Evolutionary conservation across 1,139 yeast genomes (phyloP).

Genomic region (Yamadazyma trypodendri): DNA sequence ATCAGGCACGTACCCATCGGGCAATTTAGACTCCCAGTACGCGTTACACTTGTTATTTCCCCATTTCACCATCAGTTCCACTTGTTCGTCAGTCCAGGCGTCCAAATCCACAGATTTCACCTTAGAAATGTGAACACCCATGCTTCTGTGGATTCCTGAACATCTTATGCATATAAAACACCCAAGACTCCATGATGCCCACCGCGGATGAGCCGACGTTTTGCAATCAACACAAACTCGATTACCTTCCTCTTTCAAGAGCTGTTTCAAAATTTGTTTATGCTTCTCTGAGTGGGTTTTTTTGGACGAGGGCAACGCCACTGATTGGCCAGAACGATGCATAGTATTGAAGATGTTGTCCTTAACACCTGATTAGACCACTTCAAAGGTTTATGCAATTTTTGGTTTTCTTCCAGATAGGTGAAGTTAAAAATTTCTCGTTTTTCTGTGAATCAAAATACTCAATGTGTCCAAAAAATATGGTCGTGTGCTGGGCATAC

Average conservation of each 20-base stretch:
- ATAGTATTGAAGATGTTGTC: background rate
- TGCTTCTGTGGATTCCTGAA: slow-evolving; percentile 91
- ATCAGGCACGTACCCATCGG: slow-evolving; percentile 72
- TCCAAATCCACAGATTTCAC: slow-evolving; percentile 92
- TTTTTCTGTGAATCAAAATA: too few relatives aligned
- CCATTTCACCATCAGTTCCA: slow-evolving; percentile 79
- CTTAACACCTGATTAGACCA: too few relatives aligned
- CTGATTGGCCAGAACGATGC: slow-evolving; percentile 5
- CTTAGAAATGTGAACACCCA: slow-evolving; percentile 90
- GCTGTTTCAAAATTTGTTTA: slow-evolving; percentile 67
- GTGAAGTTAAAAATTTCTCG: too few relatives aligned
- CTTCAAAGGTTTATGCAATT: too few relatives aligned
- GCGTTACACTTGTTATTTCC: slow-evolving; percentile 77
- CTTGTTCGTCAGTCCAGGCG: slow-evolving; percentile 95
- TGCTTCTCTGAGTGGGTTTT: slow-evolving; percentile 52
- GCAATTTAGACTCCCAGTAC: slow-evolving; percentile 81
- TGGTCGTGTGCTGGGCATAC: background rate
- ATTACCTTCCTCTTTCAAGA: slow-evolving; percentile 75
- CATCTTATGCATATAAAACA: slow-evolving; percentile 88
- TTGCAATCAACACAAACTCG: slow-evolving; percentile 90
- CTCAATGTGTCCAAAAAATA: too few relatives aligned
- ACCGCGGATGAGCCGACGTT: slow-evolving; percentile 83
- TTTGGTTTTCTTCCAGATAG: background rate
- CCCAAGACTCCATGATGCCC: slow-evolving; percentile 98
- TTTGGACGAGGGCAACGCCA: slow-evolving; percentile 39